phyloP scores from a whole-genome alignment of 768 basidiomycete genomes.

The Daedaleopsis sinensis region DNA sequence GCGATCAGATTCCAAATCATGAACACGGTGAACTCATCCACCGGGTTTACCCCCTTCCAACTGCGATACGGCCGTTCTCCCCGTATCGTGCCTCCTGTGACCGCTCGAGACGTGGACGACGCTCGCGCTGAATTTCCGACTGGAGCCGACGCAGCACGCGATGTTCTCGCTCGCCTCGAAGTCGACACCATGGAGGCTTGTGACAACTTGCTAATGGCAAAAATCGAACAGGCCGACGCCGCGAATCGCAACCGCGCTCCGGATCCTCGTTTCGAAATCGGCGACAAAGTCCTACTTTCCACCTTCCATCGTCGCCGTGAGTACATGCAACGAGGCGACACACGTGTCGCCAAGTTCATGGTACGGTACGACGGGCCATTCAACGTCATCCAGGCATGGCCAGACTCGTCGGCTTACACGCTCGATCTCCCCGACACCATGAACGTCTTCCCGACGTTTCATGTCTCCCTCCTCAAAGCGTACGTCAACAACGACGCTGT shows the following conservation, averaged over 20 bases:
- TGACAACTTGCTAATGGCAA: conserved; percentile 36
- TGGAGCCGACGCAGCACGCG: background rate
- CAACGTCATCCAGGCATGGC: too few species aligned
- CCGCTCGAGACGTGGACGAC: conserved; percentile 13
- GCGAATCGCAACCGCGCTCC: conserved; percentile 31
- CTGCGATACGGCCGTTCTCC: conserved; percentile 9
- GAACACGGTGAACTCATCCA: conserved; percentile 26
- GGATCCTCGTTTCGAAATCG: conserved; percentile 30
- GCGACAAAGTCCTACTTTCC: conserved; percentile 41
- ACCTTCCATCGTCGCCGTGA: conserved; percentile 31
- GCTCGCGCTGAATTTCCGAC: background rate
- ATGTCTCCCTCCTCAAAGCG: conserved; percentile 33
- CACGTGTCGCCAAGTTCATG: too few species aligned
- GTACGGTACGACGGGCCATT: too few species aligned
- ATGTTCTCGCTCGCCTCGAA: too few species aligned
- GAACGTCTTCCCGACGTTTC: conserved; percentile 36
- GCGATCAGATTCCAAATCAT: conserved; percentile 29
- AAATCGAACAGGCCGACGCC: conserved; percentile 27
- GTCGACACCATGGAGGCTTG: conserved; percentile 35
- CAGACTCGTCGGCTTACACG: too few species aligned
- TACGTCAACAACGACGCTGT: conserved; percentile 43
- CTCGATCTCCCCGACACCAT: conserved; percentile 25
- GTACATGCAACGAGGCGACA: too few species aligned
- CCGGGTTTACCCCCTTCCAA: conserved; percentile 28
- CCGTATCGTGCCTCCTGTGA: background rate